Evolutionary conservation across 2,329 filamentous ascomycete species (phyloP).

Genomic region (Hypoxylon sp.): DNA sequence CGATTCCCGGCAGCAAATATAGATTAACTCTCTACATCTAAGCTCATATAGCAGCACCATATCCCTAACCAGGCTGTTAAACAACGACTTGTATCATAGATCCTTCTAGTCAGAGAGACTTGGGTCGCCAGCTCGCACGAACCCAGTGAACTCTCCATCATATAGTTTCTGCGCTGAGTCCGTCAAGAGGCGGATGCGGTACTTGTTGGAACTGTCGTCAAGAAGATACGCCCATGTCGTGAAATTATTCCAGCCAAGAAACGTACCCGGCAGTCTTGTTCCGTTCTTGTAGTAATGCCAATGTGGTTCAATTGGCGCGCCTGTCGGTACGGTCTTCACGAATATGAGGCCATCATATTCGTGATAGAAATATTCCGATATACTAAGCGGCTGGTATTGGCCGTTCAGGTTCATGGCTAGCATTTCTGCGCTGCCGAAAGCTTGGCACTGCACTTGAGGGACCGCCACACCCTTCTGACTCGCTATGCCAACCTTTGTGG

Average conservation of each 20-base stretch:
- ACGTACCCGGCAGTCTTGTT: conserved; percentile 38
- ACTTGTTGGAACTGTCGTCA: conserved; percentile 20
- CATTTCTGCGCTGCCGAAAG: conserved; percentile 39
- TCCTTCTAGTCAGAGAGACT: conserved; percentile 24
- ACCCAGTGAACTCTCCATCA: conserved; percentile 37
- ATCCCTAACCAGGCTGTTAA: background rate
- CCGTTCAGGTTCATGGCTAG: conserved; percentile 29
- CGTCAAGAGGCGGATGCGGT: conserved; percentile 36
- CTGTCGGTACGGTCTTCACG: conserved; percentile 28
- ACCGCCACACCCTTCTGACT: conserved; percentile 16
- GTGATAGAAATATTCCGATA: conserved; percentile 37
- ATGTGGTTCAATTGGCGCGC: conserved; percentile 40
- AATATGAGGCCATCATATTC: conserved; percentile 38
- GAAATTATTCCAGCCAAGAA: conserved; percentile 40
- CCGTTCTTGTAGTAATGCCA: conserved; percentile 44
- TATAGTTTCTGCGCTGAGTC: conserved; percentile 17
- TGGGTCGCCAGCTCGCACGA: conserved; percentile 35
- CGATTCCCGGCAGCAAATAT: background rate
- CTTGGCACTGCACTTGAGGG: conserved; percentile 36
- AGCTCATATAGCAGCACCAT: background rate
- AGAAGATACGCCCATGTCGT: conserved; percentile 42
- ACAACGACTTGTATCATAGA: background rate
- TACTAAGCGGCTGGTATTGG: conserved; percentile 34
- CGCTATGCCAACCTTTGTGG: conserved; percentile 25
- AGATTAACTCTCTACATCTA: background rate